Base-by-base conservation (phyloP, 257 asterid species). In the Datura wrightii region DNA sequence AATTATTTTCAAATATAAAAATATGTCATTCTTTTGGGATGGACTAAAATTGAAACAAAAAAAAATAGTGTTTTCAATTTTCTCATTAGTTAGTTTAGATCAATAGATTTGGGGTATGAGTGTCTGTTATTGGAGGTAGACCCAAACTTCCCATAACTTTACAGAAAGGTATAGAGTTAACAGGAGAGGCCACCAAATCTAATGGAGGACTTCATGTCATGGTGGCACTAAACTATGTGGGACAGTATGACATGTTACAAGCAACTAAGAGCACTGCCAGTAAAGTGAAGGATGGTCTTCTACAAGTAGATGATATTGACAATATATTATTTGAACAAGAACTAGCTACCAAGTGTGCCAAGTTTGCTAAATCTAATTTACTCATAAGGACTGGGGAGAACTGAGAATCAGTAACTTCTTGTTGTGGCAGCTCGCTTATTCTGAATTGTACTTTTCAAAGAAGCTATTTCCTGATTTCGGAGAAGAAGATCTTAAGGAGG, bases 401-500 rank as follows among this genome's bases (percentile, higher is more conserved):
- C 31, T 24, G 31, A 24, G 31, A 24, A 24, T 24, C 31, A 24
- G 31, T 24, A 24, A 24, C 31, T 24, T 24, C 31, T 24, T 24
- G 31, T 24, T 24, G 31, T 24, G 31, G 31, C 31, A 24, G 31
- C 31, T 24, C 31, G 31, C 31, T 24, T 24, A 24, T 24, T 24
- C 31, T 24, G 31, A 24, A 24, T 24, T 24, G 31, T 24, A 24
- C 31, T 24, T 24, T 24, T 60, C 44, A 1, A 48, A 85, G 5
- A 72, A 48, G 0, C 63, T 16, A 0, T 55, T 52, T 19, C 85
- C 85, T 1, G 87, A 84, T 3, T 83, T 67, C 24, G 82, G 70
- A 48, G 91, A 84, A 83, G 50, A 10, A 15, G 83, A 62, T 80
- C 24, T 90, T 18, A 34, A 24, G 36, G 82, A 59, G 10, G 89